These are phyloP conservation scores for Mycena sp. DNA, from an alignment of 1,284 basidiomycete species.

Conservation along the genomic window DNA sequence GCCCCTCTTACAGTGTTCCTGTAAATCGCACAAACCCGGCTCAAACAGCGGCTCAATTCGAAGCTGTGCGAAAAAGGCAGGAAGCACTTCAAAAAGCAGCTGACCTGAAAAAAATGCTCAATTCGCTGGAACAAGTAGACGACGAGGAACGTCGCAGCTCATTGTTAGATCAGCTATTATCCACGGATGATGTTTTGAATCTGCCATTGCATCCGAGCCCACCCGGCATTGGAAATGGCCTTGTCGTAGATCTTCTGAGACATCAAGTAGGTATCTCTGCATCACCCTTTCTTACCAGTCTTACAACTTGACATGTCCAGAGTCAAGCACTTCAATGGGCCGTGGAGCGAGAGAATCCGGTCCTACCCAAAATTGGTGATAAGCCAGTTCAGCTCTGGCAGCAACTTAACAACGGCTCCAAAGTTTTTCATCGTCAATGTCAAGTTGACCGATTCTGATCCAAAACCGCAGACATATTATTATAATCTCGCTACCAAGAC, in stretches of 20 bases:
- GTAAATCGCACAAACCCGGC: conserved; percentile 34
- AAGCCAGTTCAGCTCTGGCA: conserved; percentile 91
- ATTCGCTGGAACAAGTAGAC: conserved; percentile 77
- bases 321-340: conserved; percentile 85
- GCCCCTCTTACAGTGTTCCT: conserved; percentile 24
- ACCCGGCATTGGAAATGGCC: conserved; percentile 69
- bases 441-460: not conserved
- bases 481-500: conserved; percentile 84
- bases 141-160: conserved; percentile 79
- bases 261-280: conserved; percentile 68
- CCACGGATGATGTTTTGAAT: conserved; percentile 73
- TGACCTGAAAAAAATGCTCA: conserved; percentile 73
- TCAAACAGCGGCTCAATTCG: conserved; percentile 50
- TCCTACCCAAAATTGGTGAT: conserved; percentile 74
- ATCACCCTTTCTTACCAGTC: conserved; percentile 12
- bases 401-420: conserved; percentile 60
- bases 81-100: conserved; percentile 66
- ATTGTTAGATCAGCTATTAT: conserved; percentile 73
- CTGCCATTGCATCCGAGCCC: conserved; percentile 74
- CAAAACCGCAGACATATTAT: conserved; percentile 60
- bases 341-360: conserved; percentile 78
- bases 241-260: conserved; percentile 77
- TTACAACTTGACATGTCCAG: conserved; percentile 45
- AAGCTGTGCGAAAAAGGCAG: conserved; percentile 56
- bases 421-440: conserved; percentile 49